These are phyloP conservation scores for Skeletonema tropicum DNA, from an alignment of 108 stramenopile species.

Conservation along the genomic window DNA sequence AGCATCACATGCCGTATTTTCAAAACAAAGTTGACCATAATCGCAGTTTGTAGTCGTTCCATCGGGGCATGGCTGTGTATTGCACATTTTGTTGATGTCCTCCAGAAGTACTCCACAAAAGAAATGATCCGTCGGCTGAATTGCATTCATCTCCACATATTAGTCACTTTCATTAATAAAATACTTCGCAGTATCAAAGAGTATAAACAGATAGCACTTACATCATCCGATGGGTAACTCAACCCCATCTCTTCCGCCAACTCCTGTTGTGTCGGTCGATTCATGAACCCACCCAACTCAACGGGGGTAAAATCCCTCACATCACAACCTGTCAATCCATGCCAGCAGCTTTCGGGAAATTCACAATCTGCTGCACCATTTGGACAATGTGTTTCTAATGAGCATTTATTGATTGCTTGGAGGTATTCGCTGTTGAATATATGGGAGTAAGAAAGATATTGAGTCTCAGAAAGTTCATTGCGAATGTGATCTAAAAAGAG, in stretches of 20 bases:
- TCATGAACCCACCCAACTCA: conserved; percentile 22
- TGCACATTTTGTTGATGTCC: conserved; percentile 5
- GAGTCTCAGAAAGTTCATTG: too few relatives aligned
- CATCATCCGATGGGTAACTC: conserved; percentile 24
- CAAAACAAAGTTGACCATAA: conserved; percentile 15
- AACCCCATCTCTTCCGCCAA: conserved; percentile 19
- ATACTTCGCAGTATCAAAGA: neutral
- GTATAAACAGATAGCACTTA: neutral
- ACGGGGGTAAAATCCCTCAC: conserved; percentile 18
- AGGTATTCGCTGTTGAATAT: neutral
- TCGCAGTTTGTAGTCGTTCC: conserved; percentile 16
- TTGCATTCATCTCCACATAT: neutral
- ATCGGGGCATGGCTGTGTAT: conserved; percentile 18
- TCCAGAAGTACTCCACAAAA: conserved; percentile 21
- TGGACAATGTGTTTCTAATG: conserved; percentile 31
- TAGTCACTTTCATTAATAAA: neutral
- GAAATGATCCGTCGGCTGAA: conserved; percentile 27
- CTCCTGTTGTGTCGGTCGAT: conserved; percentile 20
- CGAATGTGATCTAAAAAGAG: too few relatives aligned
- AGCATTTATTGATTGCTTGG: conserved; percentile 1
- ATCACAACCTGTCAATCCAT: conserved; percentile 18
- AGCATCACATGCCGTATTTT: conserved; percentile 30
- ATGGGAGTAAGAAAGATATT: neutral
- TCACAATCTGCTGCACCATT: conserved; percentile 19
- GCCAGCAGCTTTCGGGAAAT: conserved; percentile 19